Evolutionary conservation across 179 eudicot genomes (phyloP).

Genomic region (Nepenthes alata): DNA sequence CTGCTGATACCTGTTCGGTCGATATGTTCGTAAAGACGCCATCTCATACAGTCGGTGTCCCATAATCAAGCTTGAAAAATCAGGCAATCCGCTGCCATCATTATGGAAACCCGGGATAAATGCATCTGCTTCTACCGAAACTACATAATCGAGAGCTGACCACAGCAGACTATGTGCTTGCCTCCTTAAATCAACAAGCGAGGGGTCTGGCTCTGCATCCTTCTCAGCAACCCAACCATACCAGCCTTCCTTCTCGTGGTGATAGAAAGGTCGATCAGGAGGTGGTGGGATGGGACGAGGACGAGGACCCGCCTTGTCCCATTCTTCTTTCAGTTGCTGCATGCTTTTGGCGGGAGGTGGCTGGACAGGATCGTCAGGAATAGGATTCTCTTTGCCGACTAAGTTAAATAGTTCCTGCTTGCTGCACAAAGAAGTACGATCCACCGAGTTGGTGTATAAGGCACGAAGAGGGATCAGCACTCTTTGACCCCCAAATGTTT

Average conservation of each 20-base stretch:
- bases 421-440: conserved; percentile 76
- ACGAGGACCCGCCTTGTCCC: conserved; percentile 94
- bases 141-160: conserved; percentile 93
- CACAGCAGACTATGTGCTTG: conserved; percentile 78
- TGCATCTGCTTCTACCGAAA: conserved; percentile 90
- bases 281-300: conserved; percentile 98
- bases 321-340: conserved; percentile 49
- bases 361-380: conserved; percentile 27
- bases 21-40: conserved; percentile 74
- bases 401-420: conserved; percentile 54
- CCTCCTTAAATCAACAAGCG: conserved; percentile 39
- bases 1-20: conserved; percentile 69
- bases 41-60: conserved; percentile 81
- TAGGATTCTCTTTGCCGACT: conserved; percentile 58
- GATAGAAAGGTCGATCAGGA: conserved; percentile 78
- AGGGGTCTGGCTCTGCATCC: conserved; percentile 70
- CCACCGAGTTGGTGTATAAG: conserved; percentile 79
- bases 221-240: conserved; percentile 89
- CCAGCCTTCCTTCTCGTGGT: conserved; percentile 94
- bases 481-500: conserved; percentile 91
- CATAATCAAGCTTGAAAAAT: conserved; percentile 89
- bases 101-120: conserved; percentile 85
- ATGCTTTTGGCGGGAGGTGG: conserved; percentile 46
- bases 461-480: conserved; percentile 83
- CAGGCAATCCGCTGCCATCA: conserved; percentile 87